These are phyloP conservation scores for Allomyces arbusculus DNA, from an alignment of 192 early-diverging fungal species.

Conservation along the genomic window DNA sequence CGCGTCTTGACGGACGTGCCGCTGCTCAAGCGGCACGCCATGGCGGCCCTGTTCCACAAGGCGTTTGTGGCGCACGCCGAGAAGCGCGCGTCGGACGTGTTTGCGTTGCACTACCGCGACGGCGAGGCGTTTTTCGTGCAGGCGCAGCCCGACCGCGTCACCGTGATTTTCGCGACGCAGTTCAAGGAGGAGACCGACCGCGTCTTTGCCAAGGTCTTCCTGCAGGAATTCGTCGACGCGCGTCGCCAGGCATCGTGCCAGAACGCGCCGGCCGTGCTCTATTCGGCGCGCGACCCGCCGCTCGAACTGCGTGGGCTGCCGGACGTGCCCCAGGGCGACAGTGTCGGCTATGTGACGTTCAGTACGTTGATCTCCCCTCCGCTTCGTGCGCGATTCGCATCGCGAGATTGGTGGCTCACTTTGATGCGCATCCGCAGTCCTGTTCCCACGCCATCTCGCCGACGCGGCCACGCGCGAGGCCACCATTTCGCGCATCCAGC, in stretches of 20 bases:
- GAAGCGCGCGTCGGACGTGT: conserved; percentile 55
- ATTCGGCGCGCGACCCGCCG: conserved; percentile 77
- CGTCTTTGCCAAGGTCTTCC: conserved; percentile 86
- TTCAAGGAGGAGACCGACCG: conserved; percentile 97
- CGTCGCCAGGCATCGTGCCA: conserved; percentile 67
- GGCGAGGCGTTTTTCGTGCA: conserved; percentile 85
- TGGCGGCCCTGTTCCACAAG: conserved; percentile 79
- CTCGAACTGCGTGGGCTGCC: conserved; percentile 70
- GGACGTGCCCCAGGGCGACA: conserved; percentile 52
- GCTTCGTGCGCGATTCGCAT: too few species aligned
- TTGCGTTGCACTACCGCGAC: conserved; percentile 85
- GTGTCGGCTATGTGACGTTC: conserved; percentile 88
- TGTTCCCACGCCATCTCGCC: conserved; percentile 81
- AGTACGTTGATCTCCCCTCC: conserved; percentile 21
- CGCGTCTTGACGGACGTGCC: conserved; percentile 61
- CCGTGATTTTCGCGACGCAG: conserved; percentile 86
- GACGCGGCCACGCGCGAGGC: conserved; percentile 51
- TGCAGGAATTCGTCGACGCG: conserved; percentile 99
- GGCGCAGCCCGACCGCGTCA: conserved; percentile 78
- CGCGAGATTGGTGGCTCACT: not conserved
- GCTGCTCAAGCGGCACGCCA: conserved; percentile 78
- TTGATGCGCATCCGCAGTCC: conserved; percentile 28
- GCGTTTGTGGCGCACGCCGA: conserved; percentile 68
- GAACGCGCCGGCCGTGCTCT: conserved; percentile 93
- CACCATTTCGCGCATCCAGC: conserved; percentile 85